phyloP scores from a whole-genome alignment of 371 early-diverging fungal genomes.

The Rhizopus arrhizus region DNA sequence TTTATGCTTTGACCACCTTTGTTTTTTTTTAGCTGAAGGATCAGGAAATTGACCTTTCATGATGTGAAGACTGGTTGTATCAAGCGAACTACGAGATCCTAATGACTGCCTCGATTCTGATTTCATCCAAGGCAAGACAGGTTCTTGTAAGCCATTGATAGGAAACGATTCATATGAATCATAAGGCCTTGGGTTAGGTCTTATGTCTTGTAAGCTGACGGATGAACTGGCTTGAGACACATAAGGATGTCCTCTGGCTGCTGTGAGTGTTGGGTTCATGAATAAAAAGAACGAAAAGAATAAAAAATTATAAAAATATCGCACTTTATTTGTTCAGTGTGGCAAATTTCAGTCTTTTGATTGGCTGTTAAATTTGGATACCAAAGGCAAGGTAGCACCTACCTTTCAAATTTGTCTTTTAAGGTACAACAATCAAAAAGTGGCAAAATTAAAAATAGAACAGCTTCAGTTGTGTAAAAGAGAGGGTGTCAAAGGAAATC shows the following conservation, averaged over 20 bases:
- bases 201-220: slow-evolving; percentile 10
- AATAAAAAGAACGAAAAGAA: background rate
- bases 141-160: slow-evolving; percentile 33
- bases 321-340: too few species aligned
- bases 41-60: slow-evolving; percentile 43
- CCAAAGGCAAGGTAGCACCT: too few species aligned
- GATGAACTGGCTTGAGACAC: slow-evolving; percentile 21
- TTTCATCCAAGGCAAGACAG: slow-evolving; percentile 53
- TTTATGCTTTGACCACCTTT: slow-evolving; percentile 60
- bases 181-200: background rate
- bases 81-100: slow-evolving; percentile 29
- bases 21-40: slow-evolving; percentile 33
- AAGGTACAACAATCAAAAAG: too few species aligned
- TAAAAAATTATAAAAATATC: background rate
- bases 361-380: too few species aligned
- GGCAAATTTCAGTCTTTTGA: too few species aligned
- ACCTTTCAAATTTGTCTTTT: too few species aligned
- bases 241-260: background rate
- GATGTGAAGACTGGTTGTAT: slow-evolving; percentile 42
- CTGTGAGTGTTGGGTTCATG: background rate
- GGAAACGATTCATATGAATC: slow-evolving; percentile 12
- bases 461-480: too few species aligned
- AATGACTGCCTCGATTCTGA: slow-evolving; percentile 44
- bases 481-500: too few species aligned
- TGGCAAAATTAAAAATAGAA: too few species aligned